Evolutionary conservation across 345 rosid species (phyloP).

Genomic region (Citrus inodora): DNA sequence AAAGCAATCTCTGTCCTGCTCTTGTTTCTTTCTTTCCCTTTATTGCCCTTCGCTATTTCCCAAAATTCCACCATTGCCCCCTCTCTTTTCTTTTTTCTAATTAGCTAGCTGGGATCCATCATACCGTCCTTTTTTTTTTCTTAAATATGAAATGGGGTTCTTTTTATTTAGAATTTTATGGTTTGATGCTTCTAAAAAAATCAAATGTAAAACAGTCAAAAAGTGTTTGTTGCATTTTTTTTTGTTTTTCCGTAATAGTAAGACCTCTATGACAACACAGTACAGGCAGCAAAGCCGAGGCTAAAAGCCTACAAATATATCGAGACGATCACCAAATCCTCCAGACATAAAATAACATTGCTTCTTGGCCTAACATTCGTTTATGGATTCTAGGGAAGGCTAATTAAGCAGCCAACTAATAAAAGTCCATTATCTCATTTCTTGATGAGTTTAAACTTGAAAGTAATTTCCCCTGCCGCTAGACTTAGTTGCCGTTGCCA

Average conservation of each 20-base stretch:
- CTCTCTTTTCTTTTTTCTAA: neutral
- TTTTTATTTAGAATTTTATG: too few species aligned
- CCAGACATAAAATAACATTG: neutral
- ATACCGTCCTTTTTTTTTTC: too few species aligned
- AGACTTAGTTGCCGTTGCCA: too few species aligned
- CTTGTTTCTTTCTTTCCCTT: constrained; percentile 4
- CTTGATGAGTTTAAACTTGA: too few species aligned
- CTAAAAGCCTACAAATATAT: constrained; percentile 13
- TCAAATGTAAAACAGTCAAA: neutral
- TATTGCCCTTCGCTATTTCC: constrained; percentile 5
- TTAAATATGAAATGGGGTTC: neutral
- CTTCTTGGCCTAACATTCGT: constrained; percentile 29
- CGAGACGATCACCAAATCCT: constrained; percentile 40
- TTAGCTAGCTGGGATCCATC: constrained; percentile 4
- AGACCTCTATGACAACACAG: neutral
- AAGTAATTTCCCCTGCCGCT: too few species aligned
- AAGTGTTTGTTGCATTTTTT: neutral
- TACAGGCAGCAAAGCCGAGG: constrained; percentile 36
- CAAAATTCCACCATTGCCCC: neutral
- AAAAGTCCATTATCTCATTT: too few species aligned
- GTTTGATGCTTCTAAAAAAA: neutral
- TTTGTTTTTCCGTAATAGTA: neutral
- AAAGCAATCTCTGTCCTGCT: constrained; percentile 31
- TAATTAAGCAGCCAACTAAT: neutral
- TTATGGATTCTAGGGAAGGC: constrained; percentile 16